Evolutionary conservation across 306 rosid genomes (phyloP).

Genomic region (Begonia fuchsioides): DNA sequence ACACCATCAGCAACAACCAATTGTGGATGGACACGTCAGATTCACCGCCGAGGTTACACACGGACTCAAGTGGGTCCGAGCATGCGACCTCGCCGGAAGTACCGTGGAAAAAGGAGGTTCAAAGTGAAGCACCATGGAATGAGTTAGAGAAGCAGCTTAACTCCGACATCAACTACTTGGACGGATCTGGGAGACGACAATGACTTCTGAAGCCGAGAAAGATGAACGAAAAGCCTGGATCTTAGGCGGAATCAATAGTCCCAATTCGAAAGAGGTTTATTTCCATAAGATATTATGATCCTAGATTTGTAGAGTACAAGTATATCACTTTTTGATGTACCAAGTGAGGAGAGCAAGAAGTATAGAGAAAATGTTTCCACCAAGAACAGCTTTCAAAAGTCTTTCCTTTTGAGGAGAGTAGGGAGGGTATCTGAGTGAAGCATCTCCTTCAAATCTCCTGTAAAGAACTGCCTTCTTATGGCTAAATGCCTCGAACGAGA

Average conservation of each 20-base stretch:
- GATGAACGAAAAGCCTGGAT: too few relatives aligned
- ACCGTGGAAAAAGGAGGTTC: constrained; percentile 60
- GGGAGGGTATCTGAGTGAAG: constrained; percentile 53
- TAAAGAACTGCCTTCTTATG: constrained; percentile 67
- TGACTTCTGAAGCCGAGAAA: too few relatives aligned
- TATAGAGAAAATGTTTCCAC: constrained; percentile 28
- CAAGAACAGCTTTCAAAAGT: constrained; percentile 37
- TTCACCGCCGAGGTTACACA: constrained; percentile 44
- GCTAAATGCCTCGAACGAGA: constrained; percentile 68
- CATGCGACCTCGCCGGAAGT: constrained; percentile 63
- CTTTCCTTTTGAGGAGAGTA: constrained; percentile 45
- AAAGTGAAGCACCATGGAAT: constrained; percentile 54
- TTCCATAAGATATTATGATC: too few relatives aligned
- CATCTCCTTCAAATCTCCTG: constrained; percentile 48
- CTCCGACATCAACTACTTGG: constrained; percentile 36
- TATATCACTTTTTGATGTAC: too few relatives aligned
- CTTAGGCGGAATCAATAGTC: not conserved
- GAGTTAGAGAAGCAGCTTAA: constrained; percentile 22
- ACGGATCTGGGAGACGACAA: constrained; percentile 22
- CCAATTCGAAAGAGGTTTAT: too few relatives aligned
- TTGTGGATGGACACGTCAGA: constrained; percentile 40
- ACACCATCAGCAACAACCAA: constrained; percentile 12
- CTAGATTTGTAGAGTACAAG: too few relatives aligned
- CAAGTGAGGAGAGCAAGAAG: constrained; percentile 18
- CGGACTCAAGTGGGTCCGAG: constrained; percentile 64